Conservation (phyloP, 2,329 filamentous ascomycete genomes). For the Leptographium flavum region DNA sequence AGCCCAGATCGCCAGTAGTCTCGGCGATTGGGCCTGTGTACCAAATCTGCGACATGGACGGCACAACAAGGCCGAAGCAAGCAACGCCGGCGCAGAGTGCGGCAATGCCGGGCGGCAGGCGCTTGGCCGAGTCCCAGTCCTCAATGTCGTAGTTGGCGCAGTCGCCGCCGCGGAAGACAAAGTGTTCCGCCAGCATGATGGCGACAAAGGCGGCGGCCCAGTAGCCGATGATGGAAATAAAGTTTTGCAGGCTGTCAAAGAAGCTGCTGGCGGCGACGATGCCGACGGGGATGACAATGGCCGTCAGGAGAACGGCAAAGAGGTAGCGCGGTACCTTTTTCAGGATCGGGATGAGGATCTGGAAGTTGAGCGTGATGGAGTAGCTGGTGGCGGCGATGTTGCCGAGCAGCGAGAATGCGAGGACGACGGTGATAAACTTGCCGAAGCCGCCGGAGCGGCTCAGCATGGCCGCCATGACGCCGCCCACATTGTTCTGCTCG, state of each 20-base stretch:
- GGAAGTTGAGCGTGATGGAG: conserved; percentile 48
- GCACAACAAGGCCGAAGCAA: conserved; percentile 19
- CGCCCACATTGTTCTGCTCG: conserved; percentile 36
- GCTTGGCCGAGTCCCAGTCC: conserved; percentile 13
- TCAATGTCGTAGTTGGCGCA: conserved; percentile 11
- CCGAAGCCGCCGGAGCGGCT: conserved; percentile 43
- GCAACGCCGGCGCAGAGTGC: conserved; percentile 12
- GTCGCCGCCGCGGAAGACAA: conserved; percentile 13
- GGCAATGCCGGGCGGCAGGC: conserved; percentile 15
- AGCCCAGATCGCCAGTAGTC: conserved; percentile 29
- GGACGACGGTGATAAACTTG: conserved; percentile 44
- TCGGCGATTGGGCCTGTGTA: conserved; percentile 27
- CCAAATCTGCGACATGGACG: conserved; percentile 28
- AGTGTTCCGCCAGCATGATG: conserved; percentile 21
- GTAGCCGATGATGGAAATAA: conserved; percentile 29
- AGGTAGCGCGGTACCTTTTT: conserved; percentile 24
- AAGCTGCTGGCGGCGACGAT: conserved; percentile 25
- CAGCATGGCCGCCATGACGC: conserved; percentile 46
- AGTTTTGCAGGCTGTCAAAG: conserved; percentile 27
- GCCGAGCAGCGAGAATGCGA: conserved; percentile 42
- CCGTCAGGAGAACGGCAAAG: conserved; percentile 24
- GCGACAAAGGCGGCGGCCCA: conserved; percentile 28
- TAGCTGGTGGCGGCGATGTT: conserved; percentile 48
- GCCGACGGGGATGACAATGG: conserved; percentile 25
- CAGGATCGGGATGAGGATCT: conserved; percentile 25